Conservation (phyloP, 2,329 filamentous ascomycete species). For the Pseudogymnoascus sp. region DNA sequence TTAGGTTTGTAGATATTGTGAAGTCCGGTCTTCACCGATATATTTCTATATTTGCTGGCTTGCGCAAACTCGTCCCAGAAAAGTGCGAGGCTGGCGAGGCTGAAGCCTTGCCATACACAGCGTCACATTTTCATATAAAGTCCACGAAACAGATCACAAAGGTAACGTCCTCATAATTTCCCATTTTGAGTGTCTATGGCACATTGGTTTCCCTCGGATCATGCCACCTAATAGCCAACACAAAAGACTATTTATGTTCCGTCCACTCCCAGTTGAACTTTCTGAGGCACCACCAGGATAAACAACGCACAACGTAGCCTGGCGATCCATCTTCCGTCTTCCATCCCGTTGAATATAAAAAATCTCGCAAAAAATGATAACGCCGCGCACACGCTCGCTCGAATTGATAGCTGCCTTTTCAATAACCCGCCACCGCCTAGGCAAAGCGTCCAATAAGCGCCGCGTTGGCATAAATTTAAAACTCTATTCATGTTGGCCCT, state of each 20-base stretch:
- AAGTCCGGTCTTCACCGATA: not conserved
- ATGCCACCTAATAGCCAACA: not conserved
- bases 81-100: not conserved
- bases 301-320: not conserved
- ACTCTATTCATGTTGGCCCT: not conserved
- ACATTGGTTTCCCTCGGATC: not conserved
- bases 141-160: not conserved
- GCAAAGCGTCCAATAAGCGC: conserved; percentile 4
- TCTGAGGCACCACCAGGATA: not conserved
- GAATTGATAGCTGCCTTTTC: not conserved
- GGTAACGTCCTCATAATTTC: not conserved
- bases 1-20: not conserved
- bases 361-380: conserved; percentile 5
- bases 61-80: not conserved
- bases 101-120: not conserved
- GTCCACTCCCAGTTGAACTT: not conserved
- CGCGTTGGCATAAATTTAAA: conserved; percentile 6
- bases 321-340: not conserved
- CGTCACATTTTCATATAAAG: not conserved
- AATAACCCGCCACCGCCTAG: conserved; percentile 3
- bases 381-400: conserved; percentile 5
- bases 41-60: not conserved
- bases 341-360: not conserved
- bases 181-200: not conserved
- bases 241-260: conserved; percentile 4